Conservation (phyloP, 768 basidiomycete species). For the Suillus plorans region DNA sequence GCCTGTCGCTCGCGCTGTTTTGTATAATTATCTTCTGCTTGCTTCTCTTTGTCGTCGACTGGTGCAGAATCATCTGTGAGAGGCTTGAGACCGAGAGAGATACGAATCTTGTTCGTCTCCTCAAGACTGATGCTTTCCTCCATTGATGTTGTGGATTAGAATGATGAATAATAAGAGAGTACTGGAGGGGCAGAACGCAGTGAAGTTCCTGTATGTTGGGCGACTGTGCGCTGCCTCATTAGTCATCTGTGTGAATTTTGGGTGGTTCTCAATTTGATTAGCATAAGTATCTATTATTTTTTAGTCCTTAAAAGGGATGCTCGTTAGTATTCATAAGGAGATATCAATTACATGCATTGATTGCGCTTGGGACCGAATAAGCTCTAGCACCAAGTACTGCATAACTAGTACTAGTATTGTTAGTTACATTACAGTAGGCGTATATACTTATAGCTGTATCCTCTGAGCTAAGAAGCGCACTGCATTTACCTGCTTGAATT, state of each 20-base stretch:
- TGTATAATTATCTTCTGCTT: slow-evolving; percentile 86
- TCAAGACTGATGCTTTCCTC: slow-evolving; percentile 90
- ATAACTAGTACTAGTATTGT: too few relatives aligned
- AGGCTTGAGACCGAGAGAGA: slow-evolving; percentile 91
- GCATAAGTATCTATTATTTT: background rate
- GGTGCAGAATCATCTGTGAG: slow-evolving; percentile 78
- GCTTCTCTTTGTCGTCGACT: slow-evolving; percentile 72
- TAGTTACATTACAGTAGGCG: too few relatives aligned
- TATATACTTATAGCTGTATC: too few relatives aligned
- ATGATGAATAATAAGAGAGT: background rate
- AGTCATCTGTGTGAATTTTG: background rate
- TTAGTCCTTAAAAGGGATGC: too few relatives aligned
- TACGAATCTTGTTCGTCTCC: slow-evolving; percentile 95
- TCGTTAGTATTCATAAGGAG: too few relatives aligned
- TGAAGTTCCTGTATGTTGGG: background rate
- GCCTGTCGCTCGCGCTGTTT: slow-evolving; percentile 66
- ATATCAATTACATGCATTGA: too few relatives aligned
- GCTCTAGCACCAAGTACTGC: too few relatives aligned
- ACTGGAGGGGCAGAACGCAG: background rate
- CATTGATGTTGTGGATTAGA: slow-evolving; percentile 53
- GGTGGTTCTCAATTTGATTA: background rate
- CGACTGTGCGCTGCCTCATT: background rate
- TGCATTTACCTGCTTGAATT: too few relatives aligned
- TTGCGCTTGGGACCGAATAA: too few relatives aligned
- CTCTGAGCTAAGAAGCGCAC: too few relatives aligned